Evolutionary conservation across 441 rosid genomes (phyloP).

Genomic region (Dalechampia spathulata): DNA sequence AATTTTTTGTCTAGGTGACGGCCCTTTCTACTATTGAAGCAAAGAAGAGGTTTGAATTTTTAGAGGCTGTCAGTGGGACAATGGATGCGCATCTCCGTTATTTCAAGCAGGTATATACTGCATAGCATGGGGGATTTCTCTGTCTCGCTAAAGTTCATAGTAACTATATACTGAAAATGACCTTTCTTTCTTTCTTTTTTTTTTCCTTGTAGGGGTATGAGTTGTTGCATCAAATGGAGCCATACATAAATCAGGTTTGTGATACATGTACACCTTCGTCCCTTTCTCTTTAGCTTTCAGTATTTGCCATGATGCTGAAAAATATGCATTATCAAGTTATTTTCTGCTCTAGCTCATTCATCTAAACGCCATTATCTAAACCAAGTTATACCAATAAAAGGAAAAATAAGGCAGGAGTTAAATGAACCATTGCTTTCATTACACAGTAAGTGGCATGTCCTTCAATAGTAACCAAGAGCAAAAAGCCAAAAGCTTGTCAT

Average conservation of each 20-base stretch:
- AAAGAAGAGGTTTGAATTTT: slow-evolving; percentile 93
- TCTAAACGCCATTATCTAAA: neutral
- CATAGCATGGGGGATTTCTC: slow-evolving; percentile 10
- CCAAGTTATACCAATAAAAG: neutral
- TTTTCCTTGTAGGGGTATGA: slow-evolving; percentile 65
- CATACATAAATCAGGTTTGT: slow-evolving; percentile 91
- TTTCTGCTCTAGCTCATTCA: neutral
- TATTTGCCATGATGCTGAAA: neutral
- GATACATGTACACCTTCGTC: neutral
- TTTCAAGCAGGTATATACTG: slow-evolving; percentile 68
- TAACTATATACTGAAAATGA: slow-evolving; percentile 12
- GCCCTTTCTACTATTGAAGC: slow-evolving; percentile 96
- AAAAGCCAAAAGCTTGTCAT: too few species aligned
- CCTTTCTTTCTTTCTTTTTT: too few species aligned
- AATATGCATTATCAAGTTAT: neutral
- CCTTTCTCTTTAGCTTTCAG: neutral
- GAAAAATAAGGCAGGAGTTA: too few species aligned
- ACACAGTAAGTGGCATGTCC: too few species aligned
- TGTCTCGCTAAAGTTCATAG: slow-evolving; percentile 11
- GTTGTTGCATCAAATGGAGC: slow-evolving; percentile 99
- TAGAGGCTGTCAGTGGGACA: slow-evolving; percentile 97
- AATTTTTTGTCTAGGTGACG: slow-evolving; percentile 51
- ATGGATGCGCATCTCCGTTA: slow-evolving; percentile 99
- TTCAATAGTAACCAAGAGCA: neutral
- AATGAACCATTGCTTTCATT: too few species aligned